Evolutionary conservation across 129 eudicot species (phyloP), one percentile per base, ranked within the genome.

Genomic region (Calendula officinalis): DNA sequence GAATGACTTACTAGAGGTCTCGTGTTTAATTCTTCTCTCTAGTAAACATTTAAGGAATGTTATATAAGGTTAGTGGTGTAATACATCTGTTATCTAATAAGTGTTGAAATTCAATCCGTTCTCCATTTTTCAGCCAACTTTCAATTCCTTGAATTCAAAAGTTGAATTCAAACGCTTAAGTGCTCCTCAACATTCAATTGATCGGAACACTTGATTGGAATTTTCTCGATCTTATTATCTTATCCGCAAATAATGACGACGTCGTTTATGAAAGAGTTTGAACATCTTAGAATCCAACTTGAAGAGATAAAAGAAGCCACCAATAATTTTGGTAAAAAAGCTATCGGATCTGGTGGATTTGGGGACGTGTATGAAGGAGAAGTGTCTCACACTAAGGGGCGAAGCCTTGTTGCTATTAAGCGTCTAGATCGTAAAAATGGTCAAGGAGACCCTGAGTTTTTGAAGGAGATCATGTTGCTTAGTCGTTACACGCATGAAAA

Each of bases 281-380:
- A 6, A 5, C 53, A 61, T 42, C 67, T 61, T 42, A 42, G 11
- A 22, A 61, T 61, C 38, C 39, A 42, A 43, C 54, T 62, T 7
- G 7, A 12, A 62, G 67, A 62, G 3, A 62, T 62, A 7, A 62
- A n/a, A 32, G 43, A 3, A 44, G 67, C 67, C 38, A 68, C 74
- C 3, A 2, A 56, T 39, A 44, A 68, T 57, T 68, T 55, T 15
- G 4, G 8, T 35, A 5, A 16, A 3, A 43, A 56, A 7, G 42
- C 34, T 0, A 56, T 56, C 0, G 74, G 66, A 45, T 0, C 2
- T 3, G 65, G 65, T 33, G 74, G 64, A 1, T 68, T 68, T 4
- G 64, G 66, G 2, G 45, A 34, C 11, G 73, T 68, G 5, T 68
- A 56, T 48, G 13, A 30, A 56, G 73, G 65, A 68, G 53, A 32